phyloP scores from a whole-genome alignment of 208 protist genomes.

The Wallacemonas rigidus region DNA sequence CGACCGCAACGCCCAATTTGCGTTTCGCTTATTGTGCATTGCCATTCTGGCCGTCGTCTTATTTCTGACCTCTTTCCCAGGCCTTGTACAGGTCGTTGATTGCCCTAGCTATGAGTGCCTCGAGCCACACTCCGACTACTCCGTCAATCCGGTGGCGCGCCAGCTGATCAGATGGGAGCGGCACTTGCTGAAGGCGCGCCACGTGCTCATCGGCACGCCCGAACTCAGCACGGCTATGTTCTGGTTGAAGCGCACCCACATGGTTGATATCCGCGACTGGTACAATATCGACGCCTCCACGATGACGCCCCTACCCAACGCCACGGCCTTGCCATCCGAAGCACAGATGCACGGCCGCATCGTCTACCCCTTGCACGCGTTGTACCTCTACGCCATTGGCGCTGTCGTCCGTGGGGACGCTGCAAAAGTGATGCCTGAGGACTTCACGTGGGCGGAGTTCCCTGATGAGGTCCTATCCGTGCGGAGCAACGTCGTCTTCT shows the following conservation, averaged over 20 bases:
- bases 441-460: slow-evolving; percentile 9
- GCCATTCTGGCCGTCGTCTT: slow-evolving; percentile 10
- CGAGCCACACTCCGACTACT: neutral
- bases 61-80: neutral
- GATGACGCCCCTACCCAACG: neutral
- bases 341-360: slow-evolving; percentile 28
- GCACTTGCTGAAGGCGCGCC: neutral
- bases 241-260: slow-evolving; percentile 42
- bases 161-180: neutral
- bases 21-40: slow-evolving; percentile 11
- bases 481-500: neutral
- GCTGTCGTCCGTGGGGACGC: slow-evolving; percentile 11
- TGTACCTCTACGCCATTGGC: slow-evolving; percentile 38
- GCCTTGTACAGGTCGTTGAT: neutral
- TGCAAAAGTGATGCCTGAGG: neutral
- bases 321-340: slow-evolving; percentile 8
- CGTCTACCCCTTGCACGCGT: slow-evolving; percentile 39
- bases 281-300: slow-evolving; percentile 25
- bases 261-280: slow-evolving; percentile 28
- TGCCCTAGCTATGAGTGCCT: slow-evolving; percentile 10
- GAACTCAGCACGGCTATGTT: slow-evolving; percentile 29
- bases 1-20: slow-evolving; percentile 6
- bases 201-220: slow-evolving; percentile 4
- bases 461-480: neutral
- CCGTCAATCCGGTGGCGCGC: neutral